Evolutionary conservation across 495 filamentous ascomycete species (phyloP), one percentile per base, ranked within the genome.

Genomic region (Neohortaea acidophila): DNA sequence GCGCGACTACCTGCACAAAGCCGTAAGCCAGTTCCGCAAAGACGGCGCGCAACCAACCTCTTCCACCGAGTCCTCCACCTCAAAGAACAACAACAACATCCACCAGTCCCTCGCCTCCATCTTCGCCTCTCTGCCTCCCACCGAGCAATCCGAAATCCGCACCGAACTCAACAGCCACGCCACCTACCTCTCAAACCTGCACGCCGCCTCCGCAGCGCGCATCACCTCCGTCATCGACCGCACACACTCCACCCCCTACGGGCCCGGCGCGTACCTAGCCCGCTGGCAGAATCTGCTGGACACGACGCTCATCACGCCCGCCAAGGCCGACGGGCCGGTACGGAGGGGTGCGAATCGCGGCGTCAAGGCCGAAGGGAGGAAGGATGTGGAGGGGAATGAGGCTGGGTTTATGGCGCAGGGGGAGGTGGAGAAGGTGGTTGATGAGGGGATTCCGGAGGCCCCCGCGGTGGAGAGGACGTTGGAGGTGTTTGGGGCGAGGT

Each of bases 261-360:
- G 74, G 0, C 76, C 77, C 8, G 77, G 76, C 0, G 68, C 72
- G 33, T 81, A 70, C 47, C 62, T 79, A 27, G 59, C 64, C 0
- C 62, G 68, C 26, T 81, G 77, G 77, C 69, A 79, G 51, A 47
- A 63, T 13, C 57, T 79, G 6, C 59, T 81, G 18, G 69, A 81
- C 48, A 51, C 57, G 5, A 75, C 75, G 0, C 38, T 61, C 12
- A 66, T 81, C 14, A 75, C 70, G 7, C 76, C 76, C 4, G 62
- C 53, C 1, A 49, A 47, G 9, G 52, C 56, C 0, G n/a, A 30
- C 12, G 70, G 68, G 0, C 48, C 49, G 10, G 48, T 70, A 0
- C 54, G 73, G n/a, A 55, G 38, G n/a, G 74, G 70, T 2, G 61
- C 54, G 34, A 66, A 65, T 12, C 61, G 68, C 4, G 67, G 63